These are phyloP conservation scores for Albizia julibrissin DNA, from an alignment of 306 rosid genomes.

Conservation along the genomic window DNA sequence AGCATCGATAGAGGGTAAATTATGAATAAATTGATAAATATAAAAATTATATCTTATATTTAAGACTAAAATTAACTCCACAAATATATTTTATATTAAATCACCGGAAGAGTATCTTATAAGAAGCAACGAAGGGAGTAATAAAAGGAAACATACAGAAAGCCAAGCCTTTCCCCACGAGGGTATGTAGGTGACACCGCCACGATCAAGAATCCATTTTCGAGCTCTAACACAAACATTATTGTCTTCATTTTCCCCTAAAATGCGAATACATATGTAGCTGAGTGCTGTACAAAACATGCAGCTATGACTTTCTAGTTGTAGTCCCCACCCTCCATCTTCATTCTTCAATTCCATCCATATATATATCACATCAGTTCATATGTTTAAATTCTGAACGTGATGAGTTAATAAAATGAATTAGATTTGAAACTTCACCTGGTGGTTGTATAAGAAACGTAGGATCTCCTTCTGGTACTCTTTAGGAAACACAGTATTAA, in stretches of 20 bases:
- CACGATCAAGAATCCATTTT: background rate
- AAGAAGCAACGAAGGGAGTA: no score
- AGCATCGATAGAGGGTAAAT: no score
- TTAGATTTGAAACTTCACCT: slow-evolving; percentile 15
- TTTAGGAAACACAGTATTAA: slow-evolving; percentile 32
- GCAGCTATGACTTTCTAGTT: slow-evolving; percentile 54
- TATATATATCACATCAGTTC: no score
- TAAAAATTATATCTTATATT: no score
- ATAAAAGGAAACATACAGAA: background rate
- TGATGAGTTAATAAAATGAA: no score
- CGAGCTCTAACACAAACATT: background rate
- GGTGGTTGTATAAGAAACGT: slow-evolving; percentile 50
- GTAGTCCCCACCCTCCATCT: slow-evolving; percentile 72
- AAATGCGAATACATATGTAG: slow-evolving; percentile 59
- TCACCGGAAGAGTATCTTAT: no score
- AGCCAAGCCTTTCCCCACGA: background rate
- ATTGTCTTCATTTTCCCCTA: slow-evolving; percentile 51
- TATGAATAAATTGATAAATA: no score
- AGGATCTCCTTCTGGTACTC: slow-evolving; percentile 53
- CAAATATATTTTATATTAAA: no score
- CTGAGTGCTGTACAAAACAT: slow-evolving; percentile 60
- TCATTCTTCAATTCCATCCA: slow-evolving; percentile 37
- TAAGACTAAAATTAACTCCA: no score
- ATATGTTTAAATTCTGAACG: no score
- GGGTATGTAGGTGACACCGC: background rate